Conservation (phyloP, 306 rosid species). For the Lathyrus oleraceus region DNA sequence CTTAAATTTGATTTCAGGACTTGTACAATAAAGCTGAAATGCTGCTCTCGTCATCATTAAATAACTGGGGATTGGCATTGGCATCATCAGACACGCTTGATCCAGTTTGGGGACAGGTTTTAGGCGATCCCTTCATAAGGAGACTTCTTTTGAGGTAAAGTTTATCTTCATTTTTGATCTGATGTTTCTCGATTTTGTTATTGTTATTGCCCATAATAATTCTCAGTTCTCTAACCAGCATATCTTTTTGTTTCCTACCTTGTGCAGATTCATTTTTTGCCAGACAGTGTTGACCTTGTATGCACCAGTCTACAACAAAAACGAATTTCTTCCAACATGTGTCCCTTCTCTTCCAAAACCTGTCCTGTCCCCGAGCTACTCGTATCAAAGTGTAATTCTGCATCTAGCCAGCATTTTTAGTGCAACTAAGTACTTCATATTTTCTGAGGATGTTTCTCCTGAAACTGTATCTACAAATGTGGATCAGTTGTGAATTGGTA, state of each 20-base stretch:
- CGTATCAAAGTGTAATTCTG: slow-evolving; percentile 50
- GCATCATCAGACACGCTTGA: slow-evolving; percentile 61
- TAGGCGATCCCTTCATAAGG: slow-evolving; percentile 85
- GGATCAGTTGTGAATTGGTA: slow-evolving; percentile 31
- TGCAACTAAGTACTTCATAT: slow-evolving; percentile 53
- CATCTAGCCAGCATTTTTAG: slow-evolving; percentile 67
- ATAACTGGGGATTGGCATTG: slow-evolving; percentile 71
- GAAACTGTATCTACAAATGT: slow-evolving; percentile 28
- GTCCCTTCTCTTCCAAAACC: slow-evolving; percentile 66
- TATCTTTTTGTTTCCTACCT: not conserved
- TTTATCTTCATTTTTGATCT: slow-evolving; percentile 9
- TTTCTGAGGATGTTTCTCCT: slow-evolving; percentile 52
- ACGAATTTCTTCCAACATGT: slow-evolving; percentile 67
- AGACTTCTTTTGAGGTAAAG: slow-evolving; percentile 83
- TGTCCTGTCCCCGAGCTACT: slow-evolving; percentile 41
- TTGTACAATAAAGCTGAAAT: slow-evolving; percentile 69
- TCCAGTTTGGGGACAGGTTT: slow-evolving; percentile 84
- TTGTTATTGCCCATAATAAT: slow-evolving; percentile 18
- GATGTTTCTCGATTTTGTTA: not conserved
- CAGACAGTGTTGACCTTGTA: slow-evolving; percentile 59
- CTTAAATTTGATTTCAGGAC: slow-evolving; percentile 58
- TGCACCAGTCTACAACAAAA: slow-evolving; percentile 59
- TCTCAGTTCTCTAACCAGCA: slow-evolving; percentile 2
- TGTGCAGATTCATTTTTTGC: slow-evolving; percentile 80
- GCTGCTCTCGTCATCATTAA: slow-evolving; percentile 61